These are phyloP conservation scores for Acer yangbiense DNA, from an alignment of 345 rosid species.

Conservation along the genomic window DNA sequence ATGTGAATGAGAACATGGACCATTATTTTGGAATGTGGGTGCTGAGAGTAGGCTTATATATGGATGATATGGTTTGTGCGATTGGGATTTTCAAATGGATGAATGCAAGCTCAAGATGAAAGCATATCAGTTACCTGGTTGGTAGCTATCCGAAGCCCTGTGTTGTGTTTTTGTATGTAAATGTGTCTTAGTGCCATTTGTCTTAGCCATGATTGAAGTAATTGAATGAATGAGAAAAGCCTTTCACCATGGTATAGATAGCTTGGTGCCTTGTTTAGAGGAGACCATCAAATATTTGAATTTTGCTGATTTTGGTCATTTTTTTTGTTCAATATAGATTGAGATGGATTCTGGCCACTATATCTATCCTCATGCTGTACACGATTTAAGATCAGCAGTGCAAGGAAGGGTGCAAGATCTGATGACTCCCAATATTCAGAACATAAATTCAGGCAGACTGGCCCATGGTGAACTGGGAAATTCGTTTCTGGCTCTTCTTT, in stretches of 20 bases:
- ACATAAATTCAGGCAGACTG: slow-evolving; percentile 21
- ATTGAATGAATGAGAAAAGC: background rate
- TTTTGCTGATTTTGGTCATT: background rate
- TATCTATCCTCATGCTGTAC: slow-evolving; percentile 27
- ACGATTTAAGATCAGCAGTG: slow-evolving; percentile 29
- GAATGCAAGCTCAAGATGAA: no score
- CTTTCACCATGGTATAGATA: background rate
- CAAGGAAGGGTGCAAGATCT: slow-evolving; percentile 31
- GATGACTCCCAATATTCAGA: slow-evolving; percentile 16
- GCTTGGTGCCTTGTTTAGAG: background rate
- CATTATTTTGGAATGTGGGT: background rate
- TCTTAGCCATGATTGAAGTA: background rate
- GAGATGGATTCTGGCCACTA: slow-evolving; percentile 29
- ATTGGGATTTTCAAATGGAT: no score
- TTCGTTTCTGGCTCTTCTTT: slow-evolving; percentile 48
- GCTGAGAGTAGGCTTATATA: no score
- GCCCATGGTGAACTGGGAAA: slow-evolving; percentile 27
- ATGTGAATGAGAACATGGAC: background rate
- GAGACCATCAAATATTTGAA: background rate
- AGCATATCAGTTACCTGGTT: background rate
- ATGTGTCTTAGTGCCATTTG: background rate
- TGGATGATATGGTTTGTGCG: no score
- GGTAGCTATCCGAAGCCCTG: background rate
- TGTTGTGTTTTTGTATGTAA: background rate
- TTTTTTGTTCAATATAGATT: slow-evolving; percentile 16